phyloP scores from a whole-genome alignment of 768 basidiomycete species.

The Scleroderma citrinum region DNA sequence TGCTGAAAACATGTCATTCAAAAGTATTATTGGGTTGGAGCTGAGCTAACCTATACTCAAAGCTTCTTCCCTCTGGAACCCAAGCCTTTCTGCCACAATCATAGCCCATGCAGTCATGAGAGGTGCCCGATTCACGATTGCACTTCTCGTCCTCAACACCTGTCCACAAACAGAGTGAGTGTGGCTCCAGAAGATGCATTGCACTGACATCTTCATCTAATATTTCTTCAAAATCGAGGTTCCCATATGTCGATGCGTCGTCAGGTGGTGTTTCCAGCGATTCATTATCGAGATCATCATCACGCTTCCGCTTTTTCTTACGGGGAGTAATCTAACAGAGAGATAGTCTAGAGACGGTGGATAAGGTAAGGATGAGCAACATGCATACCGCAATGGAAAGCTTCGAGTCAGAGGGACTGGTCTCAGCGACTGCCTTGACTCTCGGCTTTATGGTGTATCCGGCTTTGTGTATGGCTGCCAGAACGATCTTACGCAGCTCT shows the following conservation, averaged over 20 bases:
- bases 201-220: constrained; percentile 61
- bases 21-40: neutral
- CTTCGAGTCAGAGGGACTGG: constrained; percentile 9
- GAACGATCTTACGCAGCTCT: constrained; percentile 54
- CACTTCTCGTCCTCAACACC: constrained; percentile 54
- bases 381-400: constrained; percentile 19
- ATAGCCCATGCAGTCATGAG: constrained; percentile 94
- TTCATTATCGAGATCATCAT: constrained; percentile 48
- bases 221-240: constrained; percentile 67
- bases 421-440: constrained; percentile 11
- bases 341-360: constrained; percentile 3
- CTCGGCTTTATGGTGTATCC: constrained; percentile 40
- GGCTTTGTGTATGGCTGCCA: constrained; percentile 57
- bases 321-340: constrained; percentile 35
- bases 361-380: constrained; percentile 3
- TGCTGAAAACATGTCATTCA: constrained; percentile 40
- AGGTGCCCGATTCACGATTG: constrained; percentile 85
- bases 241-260: constrained; percentile 45
- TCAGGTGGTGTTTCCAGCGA: constrained; percentile 47
- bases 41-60: constrained; percentile 73
- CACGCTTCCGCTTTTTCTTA: constrained; percentile 45
- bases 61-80: constrained; percentile 85
- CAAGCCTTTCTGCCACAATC: constrained; percentile 77
- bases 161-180: constrained; percentile 23
- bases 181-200: neutral